These are phyloP conservation scores for Globisporangium okanoganense DNA, from an alignment of 352 stramenopile species.

Conservation along the genomic window DNA sequence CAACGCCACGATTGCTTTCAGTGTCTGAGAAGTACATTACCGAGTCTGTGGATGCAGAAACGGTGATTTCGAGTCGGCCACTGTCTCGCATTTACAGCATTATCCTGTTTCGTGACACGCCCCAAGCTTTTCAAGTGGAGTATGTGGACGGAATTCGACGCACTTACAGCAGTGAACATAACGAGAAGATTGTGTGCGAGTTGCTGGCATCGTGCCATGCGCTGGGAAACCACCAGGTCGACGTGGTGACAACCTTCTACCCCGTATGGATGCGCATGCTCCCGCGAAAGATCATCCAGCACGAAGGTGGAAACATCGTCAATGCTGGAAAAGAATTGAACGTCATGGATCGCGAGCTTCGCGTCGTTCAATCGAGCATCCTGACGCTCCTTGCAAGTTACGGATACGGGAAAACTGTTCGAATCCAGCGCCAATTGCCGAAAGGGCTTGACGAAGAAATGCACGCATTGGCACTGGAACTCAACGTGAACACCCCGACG, in stretches of 20 bases:
- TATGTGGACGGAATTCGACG: conserved; percentile 71
- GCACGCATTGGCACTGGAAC: conserved; percentile 64
- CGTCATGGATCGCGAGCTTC: conserved; percentile 65
- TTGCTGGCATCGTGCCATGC: conserved; percentile 72
- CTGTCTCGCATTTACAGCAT: conserved; percentile 66
- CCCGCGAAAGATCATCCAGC: conserved; percentile 65
- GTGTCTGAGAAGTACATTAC: conserved; percentile 74
- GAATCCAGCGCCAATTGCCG: conserved; percentile 57
- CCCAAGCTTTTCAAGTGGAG: conserved; percentile 67
- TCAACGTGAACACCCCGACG: conserved; percentile 78
- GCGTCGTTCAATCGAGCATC: conserved; percentile 58
- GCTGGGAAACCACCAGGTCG: conserved; percentile 63
- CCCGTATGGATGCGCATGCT: conserved; percentile 67
- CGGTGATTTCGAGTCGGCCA: conserved; percentile 67
- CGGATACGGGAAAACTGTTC: conserved; percentile 59
- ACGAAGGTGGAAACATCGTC: conserved; percentile 54
- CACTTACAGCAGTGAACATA: conserved; percentile 59
- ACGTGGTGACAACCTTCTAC: conserved; percentile 42
- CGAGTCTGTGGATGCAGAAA: conserved; percentile 44
- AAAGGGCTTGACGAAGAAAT: conserved; percentile 70
- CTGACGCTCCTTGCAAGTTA: conserved; percentile 54
- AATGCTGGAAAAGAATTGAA: conserved; percentile 33
- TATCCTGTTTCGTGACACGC: conserved; percentile 56
- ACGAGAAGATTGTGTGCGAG: conserved; percentile 76
- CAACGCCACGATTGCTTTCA: conserved; percentile 36